A percentile compares a stretch with the other conserved stretches of the same genome.
Evolutionary conservation across 176 grass and related monocot species (phyloP).

Genomic region (Triticum turgidum): DNA sequence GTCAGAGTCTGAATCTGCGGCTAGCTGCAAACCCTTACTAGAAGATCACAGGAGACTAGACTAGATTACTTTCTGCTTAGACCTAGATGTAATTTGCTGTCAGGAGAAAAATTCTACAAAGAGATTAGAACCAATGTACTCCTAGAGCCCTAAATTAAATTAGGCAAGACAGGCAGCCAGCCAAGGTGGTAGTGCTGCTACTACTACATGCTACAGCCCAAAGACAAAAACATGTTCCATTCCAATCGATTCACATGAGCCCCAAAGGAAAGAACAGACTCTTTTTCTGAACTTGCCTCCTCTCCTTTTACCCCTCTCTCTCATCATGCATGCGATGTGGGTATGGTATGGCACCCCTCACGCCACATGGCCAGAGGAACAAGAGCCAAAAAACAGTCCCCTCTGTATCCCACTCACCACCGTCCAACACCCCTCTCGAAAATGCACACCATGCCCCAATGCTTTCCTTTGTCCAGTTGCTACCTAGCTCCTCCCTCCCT

Average conservation of each 20-base stretch:
- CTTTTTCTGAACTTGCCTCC: conserved; percentile 37
- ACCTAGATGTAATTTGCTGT: conserved; percentile 41
- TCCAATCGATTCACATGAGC: conserved; percentile 35
- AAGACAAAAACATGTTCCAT: conserved; percentile 23
- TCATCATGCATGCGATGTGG: conserved; percentile 23
- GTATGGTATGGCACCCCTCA: conserved; percentile 9
- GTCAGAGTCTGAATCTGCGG: conserved; percentile 26
- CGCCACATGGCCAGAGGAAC: conserved; percentile 83
- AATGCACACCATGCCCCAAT: conserved; percentile 59
- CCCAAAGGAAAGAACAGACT: conserved; percentile 27
- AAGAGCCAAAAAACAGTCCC: conserved; percentile 73
- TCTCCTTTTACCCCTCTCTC: conserved; percentile 17
- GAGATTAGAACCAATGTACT: conserved; percentile 61
- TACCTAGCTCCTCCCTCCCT: not conserved
- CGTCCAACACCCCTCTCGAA: conserved; percentile 56
- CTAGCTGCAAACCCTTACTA: conserved; percentile 25
- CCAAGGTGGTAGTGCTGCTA: not conserved
- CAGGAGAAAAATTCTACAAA: conserved; percentile 7
- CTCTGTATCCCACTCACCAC: conserved; percentile 56
- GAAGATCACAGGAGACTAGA: not conserved
- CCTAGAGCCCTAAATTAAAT: conserved; percentile 39
- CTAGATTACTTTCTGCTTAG: conserved; percentile 28
- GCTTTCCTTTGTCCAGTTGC: conserved; percentile 35
- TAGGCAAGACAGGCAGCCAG: not conserved
- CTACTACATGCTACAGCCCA: not conserved